phyloP scores from a whole-genome alignment of 495 filamentous ascomycete genomes.

The Terfezia claveryi region DNA sequence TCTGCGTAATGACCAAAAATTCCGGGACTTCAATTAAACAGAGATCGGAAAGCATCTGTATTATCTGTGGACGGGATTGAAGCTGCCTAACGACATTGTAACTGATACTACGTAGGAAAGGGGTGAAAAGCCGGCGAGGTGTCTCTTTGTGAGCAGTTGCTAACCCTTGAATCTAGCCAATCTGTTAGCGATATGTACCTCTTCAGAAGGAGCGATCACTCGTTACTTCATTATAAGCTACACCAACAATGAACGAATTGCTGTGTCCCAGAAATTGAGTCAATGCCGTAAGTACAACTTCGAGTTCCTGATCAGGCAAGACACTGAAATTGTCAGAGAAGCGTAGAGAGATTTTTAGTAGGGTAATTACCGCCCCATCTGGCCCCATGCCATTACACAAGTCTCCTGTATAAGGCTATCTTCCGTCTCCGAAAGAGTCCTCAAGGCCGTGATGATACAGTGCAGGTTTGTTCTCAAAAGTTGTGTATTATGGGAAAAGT shows the following conservation, averaged over 20 bases:
- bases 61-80: slow-evolving; percentile 54
- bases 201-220: background rate
- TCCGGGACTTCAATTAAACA: slow-evolving; percentile 47
- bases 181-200: slow-evolving; percentile 3
- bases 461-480: slow-evolving; percentile 41
- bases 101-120: slow-evolving; percentile 70
- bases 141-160: slow-evolving; percentile 38
- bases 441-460: slow-evolving; percentile 43
- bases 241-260: slow-evolving; percentile 53
- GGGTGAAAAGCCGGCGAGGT: slow-evolving; percentile 45
- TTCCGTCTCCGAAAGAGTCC: slow-evolving; percentile 42
- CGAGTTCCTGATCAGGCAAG: slow-evolving; percentile 54
- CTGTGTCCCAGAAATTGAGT: slow-evolving; percentile 70
- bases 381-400: slow-evolving; percentile 61
- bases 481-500: slow-evolving; percentile 24
- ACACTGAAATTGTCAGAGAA: slow-evolving; percentile 21
- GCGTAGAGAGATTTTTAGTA: background rate
- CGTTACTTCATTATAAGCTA: slow-evolving; percentile 57
- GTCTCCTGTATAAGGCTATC: slow-evolving; percentile 50
- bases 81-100: slow-evolving; percentile 62
- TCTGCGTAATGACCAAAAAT: slow-evolving; percentile 57
- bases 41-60: slow-evolving; percentile 57
- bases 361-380: slow-evolving; percentile 40
- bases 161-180: slow-evolving; percentile 34
- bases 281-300: slow-evolving; percentile 60